Percentiles rank a stretch among this genome's conserved stretches.
Evolutionary conservation across 2,329 filamentous ascomycete genomes (phyloP).

Genomic region (Volutella citrinella): DNA sequence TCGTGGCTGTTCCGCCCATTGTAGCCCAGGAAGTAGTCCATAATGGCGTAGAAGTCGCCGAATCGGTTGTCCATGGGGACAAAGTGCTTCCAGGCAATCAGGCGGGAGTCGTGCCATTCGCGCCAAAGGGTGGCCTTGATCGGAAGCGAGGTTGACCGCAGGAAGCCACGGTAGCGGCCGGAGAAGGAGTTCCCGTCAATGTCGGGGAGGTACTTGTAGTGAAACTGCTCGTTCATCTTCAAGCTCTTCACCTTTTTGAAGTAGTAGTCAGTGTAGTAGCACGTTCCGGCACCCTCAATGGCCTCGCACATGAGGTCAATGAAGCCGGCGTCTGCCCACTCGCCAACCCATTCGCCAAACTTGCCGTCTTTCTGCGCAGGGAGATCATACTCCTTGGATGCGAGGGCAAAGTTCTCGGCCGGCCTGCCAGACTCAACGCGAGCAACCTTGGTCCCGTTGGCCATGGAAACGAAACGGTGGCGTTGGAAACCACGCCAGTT

Average conservation of each 20-base stretch:
- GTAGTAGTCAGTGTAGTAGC: slow-evolving; percentile 48
- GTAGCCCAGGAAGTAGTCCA: slow-evolving; percentile 72
- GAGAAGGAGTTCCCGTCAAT: slow-evolving; percentile 74
- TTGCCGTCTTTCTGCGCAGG: slow-evolving; percentile 40
- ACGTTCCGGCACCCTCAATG: slow-evolving; percentile 34
- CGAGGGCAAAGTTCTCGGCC: slow-evolving; percentile 52
- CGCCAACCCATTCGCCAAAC: slow-evolving; percentile 48
- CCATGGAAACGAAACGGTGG: slow-evolving; percentile 72
- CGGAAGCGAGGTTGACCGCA: slow-evolving; percentile 66
- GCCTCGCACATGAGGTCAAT: slow-evolving; percentile 52
- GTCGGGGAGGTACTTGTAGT: slow-evolving; percentile 69
- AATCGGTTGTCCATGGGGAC: slow-evolving; percentile 76
- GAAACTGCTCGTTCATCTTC: slow-evolving; percentile 51
- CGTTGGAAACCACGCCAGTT: slow-evolving; percentile 74
- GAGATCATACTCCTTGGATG: slow-evolving; percentile 45
- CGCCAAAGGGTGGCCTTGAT: slow-evolving; percentile 76
- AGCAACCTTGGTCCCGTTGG: slow-evolving; percentile 60
- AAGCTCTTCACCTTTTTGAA: slow-evolving; percentile 39
- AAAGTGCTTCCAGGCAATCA: slow-evolving; percentile 77
- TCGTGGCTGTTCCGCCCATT: slow-evolving; percentile 48
- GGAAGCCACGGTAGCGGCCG: slow-evolving; percentile 66
- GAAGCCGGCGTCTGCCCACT: slow-evolving; percentile 50
- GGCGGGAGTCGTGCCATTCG: slow-evolving; percentile 76
- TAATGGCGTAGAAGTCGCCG: slow-evolving; percentile 67
- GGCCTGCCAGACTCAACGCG: slow-evolving; percentile 43